phyloP scores from a whole-genome alignment of 345 rosid genomes.

The Aegle marmelos region DNA sequence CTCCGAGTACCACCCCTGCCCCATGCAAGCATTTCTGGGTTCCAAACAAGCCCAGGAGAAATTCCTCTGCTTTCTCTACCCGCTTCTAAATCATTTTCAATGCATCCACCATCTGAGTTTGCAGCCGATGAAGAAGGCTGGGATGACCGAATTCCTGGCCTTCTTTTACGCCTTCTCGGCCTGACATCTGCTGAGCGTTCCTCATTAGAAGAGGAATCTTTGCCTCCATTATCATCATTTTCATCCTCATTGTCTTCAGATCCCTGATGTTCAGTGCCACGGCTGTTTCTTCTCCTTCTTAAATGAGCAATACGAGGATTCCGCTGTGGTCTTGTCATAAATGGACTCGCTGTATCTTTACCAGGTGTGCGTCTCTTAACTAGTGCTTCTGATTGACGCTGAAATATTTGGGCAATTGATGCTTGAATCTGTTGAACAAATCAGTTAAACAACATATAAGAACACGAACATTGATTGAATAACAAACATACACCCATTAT shows the following conservation, averaged over 20 bases:
- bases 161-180: slow-evolving; percentile 53
- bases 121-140: slow-evolving; percentile 60
- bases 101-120: slow-evolving; percentile 45
- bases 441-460: slow-evolving; percentile 6
- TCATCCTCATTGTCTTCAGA: slow-evolving; percentile 80
- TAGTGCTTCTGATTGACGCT: slow-evolving; percentile 76
- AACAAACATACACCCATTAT: neutral
- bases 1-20: slow-evolving; percentile 92
- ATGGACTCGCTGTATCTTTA: slow-evolving; percentile 46
- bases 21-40: slow-evolving; percentile 79
- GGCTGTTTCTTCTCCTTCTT: slow-evolving; percentile 56
- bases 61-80: slow-evolving; percentile 56
- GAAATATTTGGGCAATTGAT: slow-evolving; percentile 82
- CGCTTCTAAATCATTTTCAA: slow-evolving; percentile 54
- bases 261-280: slow-evolving; percentile 50
- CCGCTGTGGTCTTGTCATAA: slow-evolving; percentile 50
- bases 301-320: slow-evolving; percentile 39
- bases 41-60: slow-evolving; percentile 75
- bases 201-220: slow-evolving; percentile 76
- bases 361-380: slow-evolving; percentile 55
- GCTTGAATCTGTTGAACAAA: slow-evolving; percentile 73
- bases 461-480: neutral
- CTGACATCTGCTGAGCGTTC: slow-evolving; percentile 50
- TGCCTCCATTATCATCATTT: slow-evolving; percentile 54
- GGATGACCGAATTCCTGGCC: slow-evolving; percentile 38